A percentile compares a stretch with the other conserved stretches of the same genome.
Conservation (phyloP, 2,329 filamentous ascomycete species). For the Dothistroma septosporum region DNA sequence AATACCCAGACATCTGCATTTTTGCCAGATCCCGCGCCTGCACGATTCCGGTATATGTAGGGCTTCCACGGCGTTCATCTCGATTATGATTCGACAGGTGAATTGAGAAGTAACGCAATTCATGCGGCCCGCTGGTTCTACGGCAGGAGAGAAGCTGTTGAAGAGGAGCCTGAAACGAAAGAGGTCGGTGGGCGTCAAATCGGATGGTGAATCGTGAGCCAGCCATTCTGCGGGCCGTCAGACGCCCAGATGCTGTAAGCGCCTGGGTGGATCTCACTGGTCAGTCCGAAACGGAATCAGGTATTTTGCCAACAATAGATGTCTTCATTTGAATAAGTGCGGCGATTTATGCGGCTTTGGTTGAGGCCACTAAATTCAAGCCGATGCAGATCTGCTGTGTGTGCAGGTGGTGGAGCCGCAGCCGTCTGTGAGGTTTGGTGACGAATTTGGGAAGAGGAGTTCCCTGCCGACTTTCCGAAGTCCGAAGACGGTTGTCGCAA, state of each 20-base stretch:
- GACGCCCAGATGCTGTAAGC: slow-evolving; percentile 10
- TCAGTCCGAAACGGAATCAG: slow-evolving; percentile 7
- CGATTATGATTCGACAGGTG: not conserved
- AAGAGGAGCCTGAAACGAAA: slow-evolving; percentile 12
- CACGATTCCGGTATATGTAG: not conserved
- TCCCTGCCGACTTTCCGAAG: not conserved
- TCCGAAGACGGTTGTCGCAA: not conserved
- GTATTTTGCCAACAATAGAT: slow-evolving; percentile 21
- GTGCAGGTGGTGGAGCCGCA: slow-evolving; percentile 2
- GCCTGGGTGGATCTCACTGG: slow-evolving; percentile 17
- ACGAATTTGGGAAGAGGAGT: not conserved
- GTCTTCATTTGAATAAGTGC: slow-evolving; percentile 3
- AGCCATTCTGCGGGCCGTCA: slow-evolving; percentile 11
- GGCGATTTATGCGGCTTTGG: slow-evolving; percentile 11
- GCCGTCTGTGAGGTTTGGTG: not conserved
- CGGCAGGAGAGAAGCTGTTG: not conserved
- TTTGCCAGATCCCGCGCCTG: slow-evolving; percentile 1
- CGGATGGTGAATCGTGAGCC: slow-evolving; percentile 9
- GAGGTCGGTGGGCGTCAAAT: slow-evolving; percentile 11
- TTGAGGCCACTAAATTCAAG: not conserved
- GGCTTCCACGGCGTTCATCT: slow-evolving; percentile 2
- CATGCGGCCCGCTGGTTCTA: slow-evolving; percentile 12
- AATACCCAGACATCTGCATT: not conserved
- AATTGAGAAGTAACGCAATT: slow-evolving; percentile 10
- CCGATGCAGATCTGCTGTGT: not conserved